phyloP scores from a whole-genome alignment of 768 basidiomycete genomes.

The Boletus rex-veris region DNA sequence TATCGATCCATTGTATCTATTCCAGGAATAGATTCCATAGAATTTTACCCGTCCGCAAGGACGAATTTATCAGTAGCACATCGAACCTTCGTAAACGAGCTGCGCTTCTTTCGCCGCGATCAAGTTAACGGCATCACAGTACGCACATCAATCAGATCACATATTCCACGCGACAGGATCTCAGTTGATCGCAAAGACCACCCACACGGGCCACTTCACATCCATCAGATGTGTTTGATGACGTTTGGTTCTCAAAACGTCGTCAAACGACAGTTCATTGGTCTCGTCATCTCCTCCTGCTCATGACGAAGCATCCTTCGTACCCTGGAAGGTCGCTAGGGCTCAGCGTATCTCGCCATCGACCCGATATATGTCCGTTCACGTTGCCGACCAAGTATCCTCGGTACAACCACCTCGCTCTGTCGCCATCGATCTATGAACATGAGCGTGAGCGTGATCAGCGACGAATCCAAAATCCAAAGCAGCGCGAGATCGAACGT shows the following conservation, averaged over 20 bases:
- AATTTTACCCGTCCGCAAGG: not conserved
- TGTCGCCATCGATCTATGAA: constrained; percentile 57
- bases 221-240: no score
- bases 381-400: constrained; percentile 73
- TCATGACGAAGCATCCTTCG: constrained; percentile 84
- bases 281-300: constrained; percentile 47
- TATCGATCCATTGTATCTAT: not conserved
- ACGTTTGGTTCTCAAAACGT: no score
- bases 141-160: not conserved
- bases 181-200: not conserved
- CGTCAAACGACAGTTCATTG: no score
- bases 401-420: constrained; percentile 84
- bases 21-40: not conserved
- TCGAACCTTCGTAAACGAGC: not conserved
- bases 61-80: not conserved
- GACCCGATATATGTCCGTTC: constrained; percentile 71
- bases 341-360: constrained; percentile 85
- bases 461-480: not conserved
- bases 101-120: not conserved
- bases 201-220: not conserved
- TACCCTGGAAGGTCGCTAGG: constrained; percentile 63
- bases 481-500: constrained; percentile 18
- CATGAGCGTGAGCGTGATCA: not conserved
- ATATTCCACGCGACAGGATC: not conserved
- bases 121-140: not conserved